Evolutionary conservation across 495 filamentous ascomycete genomes (phyloP), one percentile per base, ranked within the genome.

Genomic region (Astrothelium subdiscretum): DNA sequence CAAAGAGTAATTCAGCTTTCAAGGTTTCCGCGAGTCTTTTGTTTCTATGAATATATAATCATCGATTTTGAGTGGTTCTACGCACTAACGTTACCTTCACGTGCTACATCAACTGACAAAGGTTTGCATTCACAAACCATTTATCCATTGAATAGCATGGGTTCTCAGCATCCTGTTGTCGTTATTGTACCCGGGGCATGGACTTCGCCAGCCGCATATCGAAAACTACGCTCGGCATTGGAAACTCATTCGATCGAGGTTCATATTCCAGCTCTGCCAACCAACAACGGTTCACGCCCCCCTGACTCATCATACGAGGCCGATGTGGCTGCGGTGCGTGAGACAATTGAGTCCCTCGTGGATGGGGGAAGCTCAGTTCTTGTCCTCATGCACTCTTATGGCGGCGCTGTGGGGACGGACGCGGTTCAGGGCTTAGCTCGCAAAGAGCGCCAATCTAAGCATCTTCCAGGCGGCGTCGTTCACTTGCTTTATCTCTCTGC

Each of bases 401-500:
- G 58, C 32, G 58, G 58, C 12, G 31, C 42, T 11, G 58, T 60
- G n/a, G 58, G 58, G n/a, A 38, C 29, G 10, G 42, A 60, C 32
- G 29, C 58, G 31, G 31, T 60, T 15, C 8, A 35, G 3, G 31
- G 29, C 26, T 38, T 60, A 12, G 20, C 42, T 22, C 42, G 31
- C 13, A 31, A 31, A 20, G 31, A 60, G 31, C 58, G 58, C 32
- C 29, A 40, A 20, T 31, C 58, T 4, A n/a, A 12, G 3, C 31
- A 38, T 42, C 29, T 38, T n/a, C 58, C 58, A 2, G 58, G 58
- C 32, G 58, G 58, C 22, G 58, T 60, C 15, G 31, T 40, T 11
- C 58, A 60, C 31, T 31, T 60, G 20, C 32, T 60, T 38, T 60
- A 60, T 38, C 35, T 38, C 35, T n/a, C n/a, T n/a, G n/a, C n/a